phyloP scores from a whole-genome alignment of 306 rosid species.

The Castanea crenata region DNA sequence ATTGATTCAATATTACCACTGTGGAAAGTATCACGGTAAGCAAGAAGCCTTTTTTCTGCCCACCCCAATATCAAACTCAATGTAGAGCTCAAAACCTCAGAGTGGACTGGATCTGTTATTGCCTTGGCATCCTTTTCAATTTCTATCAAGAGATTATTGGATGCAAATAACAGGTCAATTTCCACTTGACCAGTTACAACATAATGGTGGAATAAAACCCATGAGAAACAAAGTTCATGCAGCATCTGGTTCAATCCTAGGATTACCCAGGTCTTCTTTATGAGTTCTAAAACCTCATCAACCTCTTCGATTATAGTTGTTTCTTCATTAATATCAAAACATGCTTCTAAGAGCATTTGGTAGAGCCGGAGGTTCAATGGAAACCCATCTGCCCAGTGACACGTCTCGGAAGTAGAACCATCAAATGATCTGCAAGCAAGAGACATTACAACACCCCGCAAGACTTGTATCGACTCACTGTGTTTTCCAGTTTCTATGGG shows the following conservation, averaged over 20 bases:
- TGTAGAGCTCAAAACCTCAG: conserved; percentile 48
- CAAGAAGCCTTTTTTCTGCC: conserved; percentile 82
- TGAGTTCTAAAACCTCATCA: conserved; percentile 89
- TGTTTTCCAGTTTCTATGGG: conserved; percentile 62
- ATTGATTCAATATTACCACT: conserved; percentile 65
- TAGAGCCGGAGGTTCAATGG: conserved; percentile 91
- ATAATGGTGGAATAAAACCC: conserved; percentile 80
- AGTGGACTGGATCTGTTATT: conserved; percentile 47
- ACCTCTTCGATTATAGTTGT: conserved; percentile 77
- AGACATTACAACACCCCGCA: conserved; percentile 57
- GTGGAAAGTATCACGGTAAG: conserved; percentile 67
- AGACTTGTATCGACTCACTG: conserved; percentile 58
- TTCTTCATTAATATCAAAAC: conserved; percentile 77
- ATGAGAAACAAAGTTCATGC: conserved; percentile 81
- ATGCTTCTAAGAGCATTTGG: conserved; percentile 78
- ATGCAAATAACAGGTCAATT: conserved; percentile 77
- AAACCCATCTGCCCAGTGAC: conserved; percentile 97
- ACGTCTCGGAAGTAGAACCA: conserved; percentile 55
- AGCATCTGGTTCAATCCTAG: conserved; percentile 79
- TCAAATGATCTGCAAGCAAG: conserved; percentile 79
- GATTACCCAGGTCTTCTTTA: conserved; percentile 89
- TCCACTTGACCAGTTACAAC: conserved; percentile 74
- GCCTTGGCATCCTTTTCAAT: conserved; percentile 63
- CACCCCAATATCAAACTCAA: conserved; percentile 57
- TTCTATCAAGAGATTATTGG: conserved; percentile 67